Base-by-base conservation (phyloP, 2,329 filamentous ascomycete species). In the Alternaria angustiovoidea region DNA sequence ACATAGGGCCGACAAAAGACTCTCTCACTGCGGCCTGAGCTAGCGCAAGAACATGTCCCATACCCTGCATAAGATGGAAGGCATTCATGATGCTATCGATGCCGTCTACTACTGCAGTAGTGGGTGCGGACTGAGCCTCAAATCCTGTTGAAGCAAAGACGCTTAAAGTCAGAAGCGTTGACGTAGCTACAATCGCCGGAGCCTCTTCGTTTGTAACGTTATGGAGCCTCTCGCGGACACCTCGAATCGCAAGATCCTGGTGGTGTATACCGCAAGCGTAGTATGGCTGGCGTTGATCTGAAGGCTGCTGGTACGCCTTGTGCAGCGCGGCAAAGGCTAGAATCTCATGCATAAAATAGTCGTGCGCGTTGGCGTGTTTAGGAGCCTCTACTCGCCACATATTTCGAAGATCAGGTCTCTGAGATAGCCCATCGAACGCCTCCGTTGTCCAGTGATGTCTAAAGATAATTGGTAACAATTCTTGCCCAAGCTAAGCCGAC, bases 281-380 rank as follows among this genome's bases (percentile, higher is more conserved):
- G 60, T 76, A 78, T 26, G 69, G 59, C 34, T 53, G 47, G 30
- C 67, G 61, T 49, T 71, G 60, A 2, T 72, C 71, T 2, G 64
- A 69, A 9, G 54, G 57, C 7, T 75, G 55, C n/a, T 73, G 57
- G 44, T 75, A 67, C 4, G 75, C 78, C 44, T 78, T 72, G 55
- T 81, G 77, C 16, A 79, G 68, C 14, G 80, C 78, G 1, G 81
- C 71, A 32, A 79, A 75, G 6, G 81, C 79, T 11, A 82, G 64
- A 3, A 82, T 70, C 11, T 80, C 77, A 56, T 82, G 58, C 63
- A 83, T 74, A 0, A 82, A 64, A 41, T 79, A 82, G 0, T 64
- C 62, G 41, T 79, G 69, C 2, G 61, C 54, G 7, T 75, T 66
- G 28, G 79, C 79, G 46, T 79, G 65, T 43, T 74, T 70, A 1